Conservation (phyloP, 331 rosid genomes). For the Quercus phellos region DNA sequence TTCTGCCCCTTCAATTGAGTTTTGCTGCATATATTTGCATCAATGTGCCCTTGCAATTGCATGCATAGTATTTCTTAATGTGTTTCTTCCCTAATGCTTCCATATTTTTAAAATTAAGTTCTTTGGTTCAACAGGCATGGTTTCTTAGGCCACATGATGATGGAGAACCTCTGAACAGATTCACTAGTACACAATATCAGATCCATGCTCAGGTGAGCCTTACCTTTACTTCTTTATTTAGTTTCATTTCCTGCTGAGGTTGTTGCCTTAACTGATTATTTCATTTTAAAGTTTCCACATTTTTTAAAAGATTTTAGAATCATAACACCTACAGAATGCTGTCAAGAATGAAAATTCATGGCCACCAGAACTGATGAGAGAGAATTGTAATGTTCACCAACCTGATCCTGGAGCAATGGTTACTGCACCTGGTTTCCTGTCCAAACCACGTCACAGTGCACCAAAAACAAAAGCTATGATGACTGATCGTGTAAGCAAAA, state of each 20-base stretch:
- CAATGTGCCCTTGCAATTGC: neutral
- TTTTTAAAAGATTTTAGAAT: conserved; percentile 8
- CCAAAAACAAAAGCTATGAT: conserved; percentile 27
- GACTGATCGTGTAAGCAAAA: conserved; percentile 72
- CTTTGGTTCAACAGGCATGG: conserved; percentile 25
- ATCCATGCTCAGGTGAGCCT: conserved; percentile 33
- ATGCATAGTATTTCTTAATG: neutral
- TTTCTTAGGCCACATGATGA: conserved; percentile 28
- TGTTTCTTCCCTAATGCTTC: neutral
- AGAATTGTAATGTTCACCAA: conserved; percentile 23
- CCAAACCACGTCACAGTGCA: conserved; percentile 27
- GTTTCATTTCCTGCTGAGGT: neutral
- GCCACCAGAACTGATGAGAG: conserved; percentile 32
- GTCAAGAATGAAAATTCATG: conserved; percentile 36
- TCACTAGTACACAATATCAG: conserved; percentile 21
- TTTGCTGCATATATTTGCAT: neutral
- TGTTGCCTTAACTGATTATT: neutral
- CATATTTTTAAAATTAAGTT: neutral
- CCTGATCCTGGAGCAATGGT: conserved; percentile 30
- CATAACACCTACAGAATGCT: conserved; percentile 20
- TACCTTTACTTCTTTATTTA: neutral
- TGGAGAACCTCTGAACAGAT: conserved; percentile 26
- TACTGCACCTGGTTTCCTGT: conserved; percentile 34
- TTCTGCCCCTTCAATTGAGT: neutral
- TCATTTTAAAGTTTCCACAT: neutral